Conservation (phyloP, 2,329 filamentous ascomycete genomes). For the Cercospora nicotianae region DNA sequence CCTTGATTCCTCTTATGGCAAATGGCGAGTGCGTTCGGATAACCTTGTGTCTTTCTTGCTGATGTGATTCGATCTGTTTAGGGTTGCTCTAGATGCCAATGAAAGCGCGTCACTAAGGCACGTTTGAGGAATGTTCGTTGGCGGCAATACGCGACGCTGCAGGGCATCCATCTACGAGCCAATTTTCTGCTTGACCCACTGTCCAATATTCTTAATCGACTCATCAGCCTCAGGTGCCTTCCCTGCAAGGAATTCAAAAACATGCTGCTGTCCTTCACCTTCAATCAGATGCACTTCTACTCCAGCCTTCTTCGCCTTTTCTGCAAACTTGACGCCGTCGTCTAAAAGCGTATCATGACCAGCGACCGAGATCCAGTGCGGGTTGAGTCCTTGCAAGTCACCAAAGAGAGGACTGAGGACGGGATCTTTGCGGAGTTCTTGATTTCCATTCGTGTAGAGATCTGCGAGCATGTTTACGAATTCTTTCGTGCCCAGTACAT, state of each 20-base stretch:
- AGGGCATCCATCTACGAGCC: constrained; percentile 2
- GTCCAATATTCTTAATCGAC: constrained; percentile 27
- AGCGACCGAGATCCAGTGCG: constrained; percentile 53
- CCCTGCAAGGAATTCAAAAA: constrained; percentile 35
- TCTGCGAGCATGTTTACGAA: constrained; percentile 26
- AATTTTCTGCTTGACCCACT: constrained; percentile 29
- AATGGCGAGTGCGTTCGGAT: no score
- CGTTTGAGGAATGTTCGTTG: neutral
- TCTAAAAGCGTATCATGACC: constrained; percentile 55
- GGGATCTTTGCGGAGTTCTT: constrained; percentile 21
- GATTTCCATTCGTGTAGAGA: constrained; percentile 20
- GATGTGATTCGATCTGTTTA: no score
- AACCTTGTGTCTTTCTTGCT: no score
- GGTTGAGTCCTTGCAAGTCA: constrained; percentile 43
- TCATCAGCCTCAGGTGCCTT: constrained; percentile 31
- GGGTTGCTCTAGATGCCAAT: no score
- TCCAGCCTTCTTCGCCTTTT: constrained; percentile 47
- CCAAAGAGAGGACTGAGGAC: constrained; percentile 27
- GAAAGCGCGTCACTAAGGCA: no score
- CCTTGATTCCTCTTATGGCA: neutral
- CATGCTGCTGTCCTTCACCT: constrained; percentile 47
- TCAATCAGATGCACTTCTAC: constrained; percentile 50
- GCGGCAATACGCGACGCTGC: neutral
- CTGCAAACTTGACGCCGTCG: constrained; percentile 54
- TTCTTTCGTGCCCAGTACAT: constrained; percentile 27